Evolutionary conservation across 2,329 filamentous ascomycete genomes (phyloP), one percentile per base, ranked within the genome.

Genomic region (Dryadomyces sulphureus): DNA sequence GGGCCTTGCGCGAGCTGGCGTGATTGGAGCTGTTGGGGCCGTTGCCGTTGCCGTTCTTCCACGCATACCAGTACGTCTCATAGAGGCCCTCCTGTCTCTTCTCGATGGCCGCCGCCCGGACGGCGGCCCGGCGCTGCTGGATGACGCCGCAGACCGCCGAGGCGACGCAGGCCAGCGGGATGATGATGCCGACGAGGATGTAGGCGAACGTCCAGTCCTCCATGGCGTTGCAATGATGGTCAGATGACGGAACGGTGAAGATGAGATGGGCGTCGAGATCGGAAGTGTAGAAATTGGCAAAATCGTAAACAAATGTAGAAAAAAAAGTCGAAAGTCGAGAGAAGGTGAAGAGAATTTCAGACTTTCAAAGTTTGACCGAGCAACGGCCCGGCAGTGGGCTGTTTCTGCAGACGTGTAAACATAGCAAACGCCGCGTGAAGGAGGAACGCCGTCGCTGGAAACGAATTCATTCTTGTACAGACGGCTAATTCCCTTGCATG

Each of bases 131-230:
- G n/a, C 45, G 30, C 2, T 46, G 32, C 12, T 5, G 8, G 2
- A 27, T 6, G 5, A 46, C 21, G 16, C 45, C 38, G 17, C 16
- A 38, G 2, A n/a, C 9, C n/a, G 32, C 39, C 22, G 30, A 41
- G 21, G 38, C 19, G n/a, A 27, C 7, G 14, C 38, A 46, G 19
- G 19, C 21, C 16, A 46, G n/a, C 4, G 45, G 45, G n/a, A 46
- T 42, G 7, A 46, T 2, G 21, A 46, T 27, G 8, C 45, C 38
- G 32, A 46, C 45, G 20, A 46, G 12, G 14, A 46, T 38, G 19
- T 46, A 46, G 5, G 30, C 45, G 20, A 38, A 21, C 1, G 45
- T 46, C 45, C 45, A 46, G 32, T 46, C 45, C 7, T 27, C 32
- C 45, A 38, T 46, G 27, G 21, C 19, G n/a, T n/a, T n/a, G n/a